phyloP scores from a whole-genome alignment of 31 red algal genomes.

The Odonthalia washingtoniensis region DNA sequence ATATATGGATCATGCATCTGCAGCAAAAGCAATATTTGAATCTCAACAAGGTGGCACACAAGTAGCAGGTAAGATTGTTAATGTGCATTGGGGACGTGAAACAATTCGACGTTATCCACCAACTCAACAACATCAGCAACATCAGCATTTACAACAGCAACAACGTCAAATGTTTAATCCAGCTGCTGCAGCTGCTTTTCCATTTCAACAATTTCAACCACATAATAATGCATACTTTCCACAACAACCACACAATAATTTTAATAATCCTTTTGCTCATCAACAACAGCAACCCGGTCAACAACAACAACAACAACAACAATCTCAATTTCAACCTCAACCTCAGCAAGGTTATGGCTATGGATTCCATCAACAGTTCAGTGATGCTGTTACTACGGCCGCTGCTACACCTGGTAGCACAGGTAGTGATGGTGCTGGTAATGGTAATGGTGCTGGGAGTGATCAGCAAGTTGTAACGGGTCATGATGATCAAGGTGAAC shows the following conservation, averaged over 20 bases:
- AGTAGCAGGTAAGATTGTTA: constrained; percentile 57
- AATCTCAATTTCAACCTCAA: too few species aligned
- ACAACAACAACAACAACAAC: too few species aligned
- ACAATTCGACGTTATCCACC: constrained; percentile 43
- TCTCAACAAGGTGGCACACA: constrained; percentile 53
- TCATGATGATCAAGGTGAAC: too few species aligned
- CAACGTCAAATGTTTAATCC: too few species aligned
- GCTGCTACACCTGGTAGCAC: too few species aligned
- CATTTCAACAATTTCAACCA: background rate
- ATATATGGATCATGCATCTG: constrained; percentile 77
- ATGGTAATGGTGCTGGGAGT: too few species aligned
- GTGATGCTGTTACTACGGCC: too few species aligned
- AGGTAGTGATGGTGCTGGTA: too few species aligned
- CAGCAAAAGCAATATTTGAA: constrained; percentile 85
- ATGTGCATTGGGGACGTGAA: constrained; percentile 83
- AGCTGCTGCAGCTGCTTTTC: background rate
- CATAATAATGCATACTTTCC: background rate
- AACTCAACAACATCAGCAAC: background rate
- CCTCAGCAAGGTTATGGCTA: too few species aligned
- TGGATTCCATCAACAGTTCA: too few species aligned
- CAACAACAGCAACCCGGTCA: background rate
- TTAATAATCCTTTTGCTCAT: background rate
- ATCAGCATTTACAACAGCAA: background rate
- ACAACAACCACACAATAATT: background rate
- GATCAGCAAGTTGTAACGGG: too few species aligned